phyloP scores from a whole-genome alignment of 108 stramenopile genomes.

The Fistulifera pelliculosa region DNA sequence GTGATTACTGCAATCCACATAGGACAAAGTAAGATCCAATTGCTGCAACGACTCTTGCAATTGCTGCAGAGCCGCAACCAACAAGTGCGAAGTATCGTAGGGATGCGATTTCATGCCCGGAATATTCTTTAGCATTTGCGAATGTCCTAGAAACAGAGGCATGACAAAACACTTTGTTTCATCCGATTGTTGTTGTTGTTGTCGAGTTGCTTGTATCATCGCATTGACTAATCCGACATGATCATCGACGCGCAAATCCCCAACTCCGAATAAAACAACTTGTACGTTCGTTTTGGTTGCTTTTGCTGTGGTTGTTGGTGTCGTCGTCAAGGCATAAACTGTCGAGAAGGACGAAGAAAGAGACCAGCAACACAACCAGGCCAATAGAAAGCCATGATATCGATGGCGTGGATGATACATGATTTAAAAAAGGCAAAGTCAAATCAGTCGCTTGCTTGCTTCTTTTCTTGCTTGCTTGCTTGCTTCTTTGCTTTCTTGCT shows the following conservation, averaged over 20 bases:
- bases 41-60: constrained; percentile 10
- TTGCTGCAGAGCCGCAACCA: constrained; percentile 12
- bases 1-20: constrained; percentile 3
- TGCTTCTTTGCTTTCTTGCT: too few relatives aligned
- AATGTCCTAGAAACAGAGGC: constrained; percentile 28
- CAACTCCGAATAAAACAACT: constrained; percentile 40
- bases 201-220: constrained; percentile 1
- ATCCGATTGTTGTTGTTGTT: constrained; percentile 2
- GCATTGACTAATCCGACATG: constrained; percentile 29
- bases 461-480: too few relatives aligned
- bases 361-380: too few relatives aligned
- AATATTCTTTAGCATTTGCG: constrained; percentile 20
- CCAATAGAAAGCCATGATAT: too few relatives aligned
- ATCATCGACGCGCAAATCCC: constrained; percentile 43
- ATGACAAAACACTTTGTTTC: constrained; percentile 6
- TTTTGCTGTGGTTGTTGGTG: too few relatives aligned
- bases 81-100: constrained; percentile 22
- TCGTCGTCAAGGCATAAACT: too few relatives aligned
- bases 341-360: too few relatives aligned
- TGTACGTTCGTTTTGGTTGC: constrained; percentile 9
- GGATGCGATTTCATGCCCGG: constrained; percentile 29
- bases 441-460: too few relatives aligned
- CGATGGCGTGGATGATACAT: too few relatives aligned
- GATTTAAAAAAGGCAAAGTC: too few relatives aligned
- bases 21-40: constrained; percentile 19